phyloP scores from a whole-genome alignment of 1,139 yeast species.

The Scheffersomyces insectosa region DNA sequence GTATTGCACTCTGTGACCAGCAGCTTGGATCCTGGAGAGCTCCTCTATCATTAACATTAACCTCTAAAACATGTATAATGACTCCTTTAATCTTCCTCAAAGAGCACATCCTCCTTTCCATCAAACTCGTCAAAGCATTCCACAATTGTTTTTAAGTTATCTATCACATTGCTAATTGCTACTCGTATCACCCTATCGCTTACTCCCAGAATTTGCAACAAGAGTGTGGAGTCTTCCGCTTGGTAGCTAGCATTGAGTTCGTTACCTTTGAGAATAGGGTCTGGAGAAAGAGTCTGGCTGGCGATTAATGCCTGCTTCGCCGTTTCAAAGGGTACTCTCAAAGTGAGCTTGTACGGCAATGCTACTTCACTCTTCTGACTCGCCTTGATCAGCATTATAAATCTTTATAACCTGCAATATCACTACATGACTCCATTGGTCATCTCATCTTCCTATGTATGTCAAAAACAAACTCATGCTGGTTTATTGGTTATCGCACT shows the following conservation, averaged over 20 bases:
- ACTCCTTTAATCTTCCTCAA: slow-evolving; percentile 4
- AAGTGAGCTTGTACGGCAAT: slow-evolving; percentile 16
- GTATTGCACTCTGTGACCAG: too few species aligned
- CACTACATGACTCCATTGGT: too few species aligned
- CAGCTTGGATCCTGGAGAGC: too few species aligned
- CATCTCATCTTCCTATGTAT: too few species aligned
- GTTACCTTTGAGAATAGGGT: slow-evolving; percentile 71
- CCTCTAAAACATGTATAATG: too few species aligned
- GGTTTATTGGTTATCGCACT: too few species aligned
- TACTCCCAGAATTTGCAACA: slow-evolving; percentile 51
- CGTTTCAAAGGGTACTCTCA: slow-evolving; percentile 64
- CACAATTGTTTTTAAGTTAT: slow-evolving; percentile 60
- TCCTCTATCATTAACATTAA: too few species aligned
- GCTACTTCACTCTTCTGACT: too few species aligned
- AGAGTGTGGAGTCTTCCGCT: slow-evolving; percentile 27
- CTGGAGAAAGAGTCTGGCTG: slow-evolving; percentile 60
- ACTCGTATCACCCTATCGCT: slow-evolving; percentile 69
- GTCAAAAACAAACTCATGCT: too few species aligned
- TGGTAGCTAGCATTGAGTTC: slow-evolving; percentile 52
- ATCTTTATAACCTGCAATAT: too few species aligned
- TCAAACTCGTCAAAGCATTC: slow-evolving; percentile 71
- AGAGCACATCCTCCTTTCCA: slow-evolving; percentile 27
- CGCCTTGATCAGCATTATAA: too few species aligned
- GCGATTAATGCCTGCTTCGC: slow-evolving; percentile 66
- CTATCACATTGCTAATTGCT: slow-evolving; percentile 68